phyloP scores from a whole-genome alignment of 139 green algal species.

The Ettlia oleoabundans region DNA sequence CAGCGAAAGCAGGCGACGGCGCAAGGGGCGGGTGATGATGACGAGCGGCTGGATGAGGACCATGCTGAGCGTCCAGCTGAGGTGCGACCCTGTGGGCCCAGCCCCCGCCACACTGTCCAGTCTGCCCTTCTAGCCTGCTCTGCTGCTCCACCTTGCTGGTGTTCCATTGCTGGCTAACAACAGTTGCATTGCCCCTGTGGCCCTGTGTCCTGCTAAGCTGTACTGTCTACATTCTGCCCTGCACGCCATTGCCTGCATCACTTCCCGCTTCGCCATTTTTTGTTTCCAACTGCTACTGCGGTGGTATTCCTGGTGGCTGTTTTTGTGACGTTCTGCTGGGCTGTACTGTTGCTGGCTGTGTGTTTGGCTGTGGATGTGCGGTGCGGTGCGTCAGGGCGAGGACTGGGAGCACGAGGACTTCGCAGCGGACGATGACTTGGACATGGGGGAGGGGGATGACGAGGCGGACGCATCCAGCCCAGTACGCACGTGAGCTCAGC shows the following conservation, averaged over 20 bases:
- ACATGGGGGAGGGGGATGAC: constrained; percentile 45
- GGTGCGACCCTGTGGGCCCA: not conserved
- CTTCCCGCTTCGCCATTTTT: too few relatives aligned
- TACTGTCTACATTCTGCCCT: too few relatives aligned
- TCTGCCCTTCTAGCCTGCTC: not conserved
- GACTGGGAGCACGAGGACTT: constrained; percentile 53
- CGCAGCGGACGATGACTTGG: constrained; percentile 49
- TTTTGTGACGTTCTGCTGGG: too few relatives aligned
- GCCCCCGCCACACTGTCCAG: not conserved
- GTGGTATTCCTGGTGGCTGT: too few relatives aligned
- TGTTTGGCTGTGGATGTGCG: too few relatives aligned
- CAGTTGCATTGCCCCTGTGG: too few relatives aligned
- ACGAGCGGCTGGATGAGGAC: constrained; percentile 23
- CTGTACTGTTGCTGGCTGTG: not conserved
- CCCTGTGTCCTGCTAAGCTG: too few relatives aligned
- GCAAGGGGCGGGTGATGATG: not conserved
- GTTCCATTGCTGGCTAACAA: too few relatives aligned
- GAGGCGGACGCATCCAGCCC: constrained; percentile 24
- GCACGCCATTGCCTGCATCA: too few relatives aligned
- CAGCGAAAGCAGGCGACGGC: not conserved
- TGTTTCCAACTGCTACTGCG: too few relatives aligned
- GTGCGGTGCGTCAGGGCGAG: too few relatives aligned
- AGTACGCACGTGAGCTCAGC: not conserved
- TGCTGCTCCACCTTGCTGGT: not conserved
- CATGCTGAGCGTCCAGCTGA: constrained; percentile 19